These are phyloP conservation scores for Boletus vermiculosoides DNA, from an alignment of 768 basidiomycete genomes.

Conservation along the genomic window DNA sequence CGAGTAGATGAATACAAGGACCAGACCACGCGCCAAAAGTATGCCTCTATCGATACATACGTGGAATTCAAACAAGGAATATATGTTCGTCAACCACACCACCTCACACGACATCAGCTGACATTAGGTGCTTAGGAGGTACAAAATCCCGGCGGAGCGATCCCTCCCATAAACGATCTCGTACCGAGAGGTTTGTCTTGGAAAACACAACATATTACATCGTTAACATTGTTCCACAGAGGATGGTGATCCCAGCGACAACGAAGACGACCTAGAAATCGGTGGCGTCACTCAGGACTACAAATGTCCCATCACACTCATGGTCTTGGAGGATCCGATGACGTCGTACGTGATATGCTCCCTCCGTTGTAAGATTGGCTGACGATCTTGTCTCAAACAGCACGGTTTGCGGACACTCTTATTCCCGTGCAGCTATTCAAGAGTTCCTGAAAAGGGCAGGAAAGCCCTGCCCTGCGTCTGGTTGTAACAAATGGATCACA, in stretches of 20 bases:
- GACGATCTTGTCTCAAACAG: constrained; percentile 36
- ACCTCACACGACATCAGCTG: constrained; percentile 1
- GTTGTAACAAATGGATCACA: constrained; percentile 62
- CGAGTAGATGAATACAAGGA: constrained; percentile 46
- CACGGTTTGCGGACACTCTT: constrained; percentile 75
- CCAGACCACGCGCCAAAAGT: constrained; percentile 78
- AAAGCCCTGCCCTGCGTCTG: constrained; percentile 66
- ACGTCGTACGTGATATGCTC: constrained; percentile 63
- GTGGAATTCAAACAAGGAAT: constrained; percentile 59
- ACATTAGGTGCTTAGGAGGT: constrained; percentile 50
- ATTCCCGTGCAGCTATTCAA: constrained; percentile 67
- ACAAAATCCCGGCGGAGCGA: constrained; percentile 58
- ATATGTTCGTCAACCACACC: constrained; percentile 48
- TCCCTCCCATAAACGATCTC: constrained; percentile 76
- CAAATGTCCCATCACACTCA: constrained; percentile 80
- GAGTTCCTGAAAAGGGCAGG: constrained; percentile 51
- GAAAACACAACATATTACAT: too few relatives aligned
- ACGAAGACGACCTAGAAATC: constrained; percentile 86
- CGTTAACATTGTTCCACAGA: constrained; percentile 43
- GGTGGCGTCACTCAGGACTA: constrained; percentile 83
- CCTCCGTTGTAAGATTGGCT: neutral
- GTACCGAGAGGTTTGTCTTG: constrained; percentile 59
- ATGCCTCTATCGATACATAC: constrained; percentile 62
- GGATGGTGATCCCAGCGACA: constrained; percentile 76
- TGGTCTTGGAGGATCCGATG: constrained; percentile 64